phyloP scores from a whole-genome alignment of 208 protist genomes.

The Wallacemonas sp. region DNA sequence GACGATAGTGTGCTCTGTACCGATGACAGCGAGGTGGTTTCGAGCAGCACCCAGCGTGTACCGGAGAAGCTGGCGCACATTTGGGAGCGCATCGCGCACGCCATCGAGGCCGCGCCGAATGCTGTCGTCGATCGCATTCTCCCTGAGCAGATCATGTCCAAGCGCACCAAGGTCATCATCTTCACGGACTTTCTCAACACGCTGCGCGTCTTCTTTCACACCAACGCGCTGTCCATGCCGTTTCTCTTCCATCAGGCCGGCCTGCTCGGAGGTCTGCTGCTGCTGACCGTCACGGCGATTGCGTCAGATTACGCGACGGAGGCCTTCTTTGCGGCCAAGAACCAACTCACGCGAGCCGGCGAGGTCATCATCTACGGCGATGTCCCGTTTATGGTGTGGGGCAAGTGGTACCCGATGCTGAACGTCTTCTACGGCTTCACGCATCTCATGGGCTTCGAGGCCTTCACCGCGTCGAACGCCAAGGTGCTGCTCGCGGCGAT shows the following conservation, averaged over 20 bases:
- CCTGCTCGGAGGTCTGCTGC: slow-evolving; percentile 45
- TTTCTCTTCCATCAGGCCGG: slow-evolving; percentile 56
- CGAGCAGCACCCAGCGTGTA: neutral
- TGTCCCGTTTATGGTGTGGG: slow-evolving; percentile 43
- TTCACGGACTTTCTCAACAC: slow-evolving; percentile 59
- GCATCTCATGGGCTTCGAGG: slow-evolving; percentile 53
- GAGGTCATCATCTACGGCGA: slow-evolving; percentile 53
- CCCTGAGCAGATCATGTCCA: slow-evolving; percentile 35
- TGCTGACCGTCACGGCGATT: slow-evolving; percentile 39
- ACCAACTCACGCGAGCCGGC: slow-evolving; percentile 42
- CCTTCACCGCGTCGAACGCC: slow-evolving; percentile 53
- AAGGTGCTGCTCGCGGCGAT: slow-evolving; percentile 44
- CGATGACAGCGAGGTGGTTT: slow-evolving; percentile 21
- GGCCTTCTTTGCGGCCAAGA: slow-evolving; percentile 57
- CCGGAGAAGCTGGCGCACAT: slow-evolving; percentile 1
- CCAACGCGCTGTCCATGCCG: slow-evolving; percentile 56
- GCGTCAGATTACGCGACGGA: slow-evolving; percentile 61
- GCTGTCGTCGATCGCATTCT: slow-evolving; percentile 38
- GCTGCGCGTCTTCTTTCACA: slow-evolving; percentile 56
- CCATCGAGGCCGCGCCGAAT: slow-evolving; percentile 36
- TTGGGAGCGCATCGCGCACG: slow-evolving; percentile 25
- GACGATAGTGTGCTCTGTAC: too few relatives aligned
- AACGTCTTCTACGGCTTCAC: slow-evolving; percentile 58
- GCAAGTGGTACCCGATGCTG: slow-evolving; percentile 45
- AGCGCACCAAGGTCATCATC: slow-evolving; percentile 47